Evolutionary conservation across 768 basidiomycete genomes (phyloP).

Genomic region (Kwoniella dejecticola): DNA sequence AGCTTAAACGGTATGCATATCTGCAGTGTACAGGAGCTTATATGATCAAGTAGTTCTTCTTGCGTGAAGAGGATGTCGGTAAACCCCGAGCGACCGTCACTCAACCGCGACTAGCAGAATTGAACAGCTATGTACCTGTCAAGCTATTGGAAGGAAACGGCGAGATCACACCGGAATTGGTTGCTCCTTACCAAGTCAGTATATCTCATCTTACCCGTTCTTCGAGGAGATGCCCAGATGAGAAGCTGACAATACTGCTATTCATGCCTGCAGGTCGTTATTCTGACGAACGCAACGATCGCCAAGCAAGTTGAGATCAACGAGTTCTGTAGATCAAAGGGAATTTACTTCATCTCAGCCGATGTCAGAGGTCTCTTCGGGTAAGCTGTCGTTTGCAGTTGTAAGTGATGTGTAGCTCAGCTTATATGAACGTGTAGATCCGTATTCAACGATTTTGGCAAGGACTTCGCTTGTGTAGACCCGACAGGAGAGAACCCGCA

Average conservation of each 20-base stretch:
- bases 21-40: too few species aligned
- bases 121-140: conserved; percentile 95
- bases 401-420: too few species aligned
- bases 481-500: conserved; percentile 96
- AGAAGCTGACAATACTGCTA: too few species aligned
- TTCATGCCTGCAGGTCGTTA: conserved; percentile 68
- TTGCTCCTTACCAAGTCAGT: conserved; percentile 84
- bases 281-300: conserved; percentile 75
- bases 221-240: too few species aligned
- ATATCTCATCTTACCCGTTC: not conserved
- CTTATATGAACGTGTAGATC: conserved; percentile 62
- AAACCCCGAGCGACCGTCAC: conserved; percentile 83
- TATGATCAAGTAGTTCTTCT: conserved; percentile 72
- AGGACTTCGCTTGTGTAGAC: conserved; percentile 92
- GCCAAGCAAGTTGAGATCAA: conserved; percentile 91
- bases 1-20: conserved; percentile 8
- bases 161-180: conserved; percentile 76
- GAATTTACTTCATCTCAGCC: conserved; percentile 85
- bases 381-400: conserved; percentile 59
- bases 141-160: conserved; percentile 75
- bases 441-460: conserved; percentile 94
- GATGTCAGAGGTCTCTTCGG: conserved; percentile 93
- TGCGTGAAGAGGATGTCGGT: conserved; percentile 82
- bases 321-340: conserved; percentile 87
- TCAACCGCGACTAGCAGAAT: conserved; percentile 82